Percentiles rank a stretch among this genome's conserved stretches.
Conservation (phyloP, 1,284 basidiomycete genomes). For the Cryptococcus sp. region DNA sequence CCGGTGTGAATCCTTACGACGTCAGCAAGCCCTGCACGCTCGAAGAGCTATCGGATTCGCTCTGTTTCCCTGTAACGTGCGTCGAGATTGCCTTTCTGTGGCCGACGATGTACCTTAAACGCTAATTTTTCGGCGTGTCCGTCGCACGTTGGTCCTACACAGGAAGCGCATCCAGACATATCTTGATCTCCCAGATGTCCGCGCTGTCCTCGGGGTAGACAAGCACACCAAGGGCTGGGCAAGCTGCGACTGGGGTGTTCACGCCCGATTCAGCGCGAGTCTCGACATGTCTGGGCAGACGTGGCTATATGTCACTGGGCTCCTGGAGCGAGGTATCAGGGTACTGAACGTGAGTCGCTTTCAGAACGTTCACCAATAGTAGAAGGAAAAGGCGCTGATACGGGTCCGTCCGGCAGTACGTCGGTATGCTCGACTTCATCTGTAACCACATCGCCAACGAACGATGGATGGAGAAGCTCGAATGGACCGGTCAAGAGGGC, state of each 20-base stretch:
- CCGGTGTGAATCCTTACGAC: constrained; percentile 61
- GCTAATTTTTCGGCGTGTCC: too few relatives aligned
- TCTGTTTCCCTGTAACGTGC: constrained; percentile 55
- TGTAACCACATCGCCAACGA: constrained; percentile 73
- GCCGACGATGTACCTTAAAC: too few relatives aligned
- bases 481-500: constrained; percentile 64
- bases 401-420: constrained; percentile 21
- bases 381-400: background rate
- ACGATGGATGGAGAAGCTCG: constrained; percentile 63
- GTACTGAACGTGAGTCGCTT: constrained; percentile 60
- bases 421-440: constrained; percentile 69
- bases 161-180: constrained; percentile 55
- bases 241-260: constrained; percentile 57
- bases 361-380: too few relatives aligned
- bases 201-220: constrained; percentile 64
- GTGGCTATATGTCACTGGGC: constrained; percentile 63
- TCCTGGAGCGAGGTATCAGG: constrained; percentile 73
- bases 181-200: constrained; percentile 62
- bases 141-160: background rate
- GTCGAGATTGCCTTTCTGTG: constrained; percentile 10
- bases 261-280: constrained; percentile 30
- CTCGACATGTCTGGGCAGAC: constrained; percentile 49
- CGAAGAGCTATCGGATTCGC: constrained; percentile 49
- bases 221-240: constrained; percentile 59
- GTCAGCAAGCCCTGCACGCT: constrained; percentile 63